Evolutionary conservation across 2,329 filamentous ascomycete species (phyloP), one percentile per base, ranked within the genome.

Genomic region (Aurifilum marmelostoma): DNA sequence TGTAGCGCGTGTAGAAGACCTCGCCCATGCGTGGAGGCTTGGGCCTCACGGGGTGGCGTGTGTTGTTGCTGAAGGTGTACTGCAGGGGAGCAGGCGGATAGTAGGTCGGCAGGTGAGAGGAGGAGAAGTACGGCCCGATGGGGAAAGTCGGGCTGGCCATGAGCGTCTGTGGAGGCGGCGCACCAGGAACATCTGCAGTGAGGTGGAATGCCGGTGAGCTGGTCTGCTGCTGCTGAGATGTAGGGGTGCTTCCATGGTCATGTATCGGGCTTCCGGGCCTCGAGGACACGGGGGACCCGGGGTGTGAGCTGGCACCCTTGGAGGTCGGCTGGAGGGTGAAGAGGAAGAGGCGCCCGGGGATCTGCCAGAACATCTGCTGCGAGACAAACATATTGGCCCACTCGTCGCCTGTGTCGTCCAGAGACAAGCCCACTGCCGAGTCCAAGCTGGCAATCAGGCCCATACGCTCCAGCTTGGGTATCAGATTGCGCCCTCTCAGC

Each of bases 391-490:
- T 94, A 64, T 87, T 83, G 37, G 84, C 84, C 92, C 92, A 97
- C 65, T 87, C 89, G 56, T 89, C 86, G 12, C 87, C 83, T 47
- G 85, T 83, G 61, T 88, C 87, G 64, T 90, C 87, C 58, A 87
- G 78, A 50, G 87, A 86, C 0, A 86, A 83, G 5, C 93, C 93
- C 2, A 96, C 92, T 0, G 87, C 86, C 0, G 92, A 93, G 75
- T 97, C 91, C 66, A 92, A 86, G 32, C 87, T 91, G 0, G 90
- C 85, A 64, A 97, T 89, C 65, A 98, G 80, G 0, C 94, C 94
- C 94, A 97, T 97, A 67, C 94, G 88, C 82, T 97, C 95, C 59
- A 97, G 87, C 83, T 97, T 97, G 32, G 92, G 92, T 58, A 97
- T 87, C 72, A 97, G 82, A 73, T 96, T 93, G 69, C 89, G 89